Evolutionary conservation across 768 basidiomycete species (phyloP), one percentile per base, ranked within the genome.

Genomic region (Hericium erinaceus): DNA sequence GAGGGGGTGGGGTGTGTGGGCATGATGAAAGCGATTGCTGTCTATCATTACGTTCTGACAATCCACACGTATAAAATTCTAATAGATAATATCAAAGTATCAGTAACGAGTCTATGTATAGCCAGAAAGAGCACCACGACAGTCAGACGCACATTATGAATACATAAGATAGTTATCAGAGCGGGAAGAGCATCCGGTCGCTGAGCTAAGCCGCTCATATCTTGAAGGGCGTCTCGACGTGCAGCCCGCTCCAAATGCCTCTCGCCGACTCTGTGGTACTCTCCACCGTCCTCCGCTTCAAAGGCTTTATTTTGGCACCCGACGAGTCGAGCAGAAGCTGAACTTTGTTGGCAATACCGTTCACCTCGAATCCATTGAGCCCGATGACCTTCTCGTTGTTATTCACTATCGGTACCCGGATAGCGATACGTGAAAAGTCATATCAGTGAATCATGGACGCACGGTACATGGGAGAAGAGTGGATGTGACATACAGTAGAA

Each of bases 231-330:
- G 84, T 80, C 64, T 84, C 81, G 22, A 51, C 49, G 64, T 95
- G 92, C 60, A 94, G 72, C 18, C 92, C 90, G 67, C 86, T 89
- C 92, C 91, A 94, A 61, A 94, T 89, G 55, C 92, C 92, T 68
- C 92, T 83, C 10, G 89, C 77, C 16, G 89, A 80, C 73, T 90
- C 88, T 52, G 86, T 84, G 28, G 80, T 81, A 66, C 87, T 90
- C 75, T 89, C 83, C 28, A 95, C 86, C 16, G 80, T 76, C 58
- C 82, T 71, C 50, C 75, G 80, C 68, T 92, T 92, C 66, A 94
- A 73, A 13, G 85, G 77, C 67, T 83, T 84, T 57, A 95, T 92
- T 72, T 91, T 89, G 48, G 85, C 82, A 22, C 93, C 93, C 6
- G 90, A 92, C 38, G 92, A 83, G 70, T 92, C 91, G 52, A 95